Evolutionary conservation across 2,329 filamentous ascomycete species (phyloP), one percentile per base, ranked within the genome.

Genomic region (Nemania sp.): DNA sequence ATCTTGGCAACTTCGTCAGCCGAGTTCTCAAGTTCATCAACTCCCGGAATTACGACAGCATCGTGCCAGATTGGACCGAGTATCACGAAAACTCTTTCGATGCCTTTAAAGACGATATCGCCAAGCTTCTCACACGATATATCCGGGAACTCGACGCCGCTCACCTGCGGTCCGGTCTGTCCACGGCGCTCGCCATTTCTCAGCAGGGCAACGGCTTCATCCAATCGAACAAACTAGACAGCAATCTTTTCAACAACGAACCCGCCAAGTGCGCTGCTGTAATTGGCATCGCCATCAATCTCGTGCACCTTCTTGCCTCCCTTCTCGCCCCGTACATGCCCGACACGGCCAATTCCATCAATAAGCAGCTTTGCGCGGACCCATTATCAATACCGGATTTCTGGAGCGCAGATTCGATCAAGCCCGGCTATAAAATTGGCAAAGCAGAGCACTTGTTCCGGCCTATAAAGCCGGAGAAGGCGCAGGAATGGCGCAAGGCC

Each of bases 211-310:
- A 55, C 39, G 17, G 19, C 37, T 55, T 55, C 31, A 47, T 58
- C 24, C 55, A 57, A 23, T 37, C 26, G 36, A 58, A 55, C 37
- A 49, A 51, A 42, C 49, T 59, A 20, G 34, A 47, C 45, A n/a
- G 34, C 19, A 47, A 23, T 45, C 49, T 53, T 34, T 47, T 31
- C 36, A 33, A 44, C 9, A 47, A 44, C 26, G 49, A 54, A n/a
- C 49, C 54, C 36, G 33, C 45, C 14, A 57, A 57, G 28, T 57
- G 54, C 33, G 55, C 55, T 22, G 55, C 46, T 23, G 55, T 57
- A 23, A 45, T 57, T 33, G 42, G 55, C 33, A 28, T 50, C 17
- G 55, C 55, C 41, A 15, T 57, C 46, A 54, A 57, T 36, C 50
- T 57, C n/a, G 51, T 52, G 17, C 46, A 54, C 19, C 55, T 54